phyloP scores from a whole-genome alignment of 495 filamentous ascomycete genomes.

The Neurospora africana region DNA sequence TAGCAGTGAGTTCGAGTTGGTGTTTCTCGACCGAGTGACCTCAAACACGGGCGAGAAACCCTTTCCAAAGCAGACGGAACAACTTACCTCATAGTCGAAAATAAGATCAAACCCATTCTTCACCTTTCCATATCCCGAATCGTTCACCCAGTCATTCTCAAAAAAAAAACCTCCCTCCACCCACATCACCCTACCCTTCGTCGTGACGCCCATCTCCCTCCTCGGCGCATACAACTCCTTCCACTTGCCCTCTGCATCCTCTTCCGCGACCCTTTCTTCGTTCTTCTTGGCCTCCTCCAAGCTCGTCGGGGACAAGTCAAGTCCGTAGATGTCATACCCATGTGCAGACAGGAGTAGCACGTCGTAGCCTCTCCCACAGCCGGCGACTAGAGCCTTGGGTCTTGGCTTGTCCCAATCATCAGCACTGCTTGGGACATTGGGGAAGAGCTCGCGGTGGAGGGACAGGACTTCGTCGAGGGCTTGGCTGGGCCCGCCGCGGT shows the following conservation, averaged over 20 bases:
- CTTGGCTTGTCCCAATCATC: constrained; percentile 20
- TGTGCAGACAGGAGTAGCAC: constrained; percentile 57
- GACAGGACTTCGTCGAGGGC: constrained; percentile 54
- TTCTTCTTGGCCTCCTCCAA: constrained; percentile 41
- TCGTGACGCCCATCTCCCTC: constrained; percentile 27
- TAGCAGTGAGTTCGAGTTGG: constrained; percentile 15
- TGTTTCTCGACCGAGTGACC: constrained; percentile 3
- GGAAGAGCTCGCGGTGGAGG: constrained; percentile 34
- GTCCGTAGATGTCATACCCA: constrained; percentile 63
- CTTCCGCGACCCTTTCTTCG: constrained; percentile 20
- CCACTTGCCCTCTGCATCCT: constrained; percentile 1
- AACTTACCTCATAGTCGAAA: constrained; percentile 72
- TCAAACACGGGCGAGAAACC: background rate
- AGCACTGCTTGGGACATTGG: constrained; percentile 8
- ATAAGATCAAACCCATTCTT: constrained; percentile 59
- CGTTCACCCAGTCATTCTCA: constrained; percentile 38
- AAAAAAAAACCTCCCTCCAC: constrained; percentile 74
- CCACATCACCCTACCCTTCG: constrained; percentile 48
- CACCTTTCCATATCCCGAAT: constrained; percentile 8
- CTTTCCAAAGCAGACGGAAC: background rate
- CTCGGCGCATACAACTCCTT: constrained; percentile 33
- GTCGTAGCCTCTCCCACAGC: constrained; percentile 71
- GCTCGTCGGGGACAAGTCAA: constrained; percentile 54
- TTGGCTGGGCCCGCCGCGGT: constrained; percentile 52
- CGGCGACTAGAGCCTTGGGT: constrained; percentile 51